Percentiles rank a stretch among this genome's conserved stretches.
These are phyloP conservation scores for Macrolepiota dolichaula DNA, from an alignment of 768 basidiomycete genomes.

Conservation along the genomic window DNA sequence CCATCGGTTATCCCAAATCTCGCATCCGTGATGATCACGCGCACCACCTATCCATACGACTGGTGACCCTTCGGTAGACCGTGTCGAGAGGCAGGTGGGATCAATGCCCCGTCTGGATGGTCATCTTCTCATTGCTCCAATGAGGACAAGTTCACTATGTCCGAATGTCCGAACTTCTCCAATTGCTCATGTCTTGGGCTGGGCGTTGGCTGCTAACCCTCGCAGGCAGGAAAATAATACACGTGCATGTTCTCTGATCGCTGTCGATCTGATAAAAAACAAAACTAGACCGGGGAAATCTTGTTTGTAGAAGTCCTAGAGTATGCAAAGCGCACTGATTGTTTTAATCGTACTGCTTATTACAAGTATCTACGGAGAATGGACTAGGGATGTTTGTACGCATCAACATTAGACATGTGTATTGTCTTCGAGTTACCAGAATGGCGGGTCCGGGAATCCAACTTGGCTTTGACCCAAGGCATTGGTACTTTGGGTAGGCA, in stretches of 20 bases:
- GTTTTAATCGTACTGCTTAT: neutral
- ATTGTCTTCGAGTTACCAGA: slow-evolving; percentile 6
- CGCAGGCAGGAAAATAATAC: too few species aligned
- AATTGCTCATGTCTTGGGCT: neutral
- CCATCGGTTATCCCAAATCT: slow-evolving; percentile 4
- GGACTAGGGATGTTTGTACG: neutral
- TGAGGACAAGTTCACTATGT: neutral
- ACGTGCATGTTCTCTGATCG: neutral
- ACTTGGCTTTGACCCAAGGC: slow-evolving; percentile 3
- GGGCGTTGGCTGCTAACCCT: neutral
- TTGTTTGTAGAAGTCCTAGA: neutral
- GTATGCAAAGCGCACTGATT: neutral
- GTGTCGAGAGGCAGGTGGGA: neutral
- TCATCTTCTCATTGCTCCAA: neutral
- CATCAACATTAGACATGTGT: neutral
- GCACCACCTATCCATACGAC: neutral
- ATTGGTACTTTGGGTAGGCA: neutral
- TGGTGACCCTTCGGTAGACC: neutral
- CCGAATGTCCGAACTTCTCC: neutral
- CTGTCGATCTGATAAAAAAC: neutral
- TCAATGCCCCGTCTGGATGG: neutral
- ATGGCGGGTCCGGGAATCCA: slow-evolving; percentile 2
- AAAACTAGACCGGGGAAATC: neutral
- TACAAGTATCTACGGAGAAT: neutral
- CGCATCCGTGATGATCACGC: neutral